Percentiles rank a stretch among this genome's conserved stretches.
phyloP scores from a whole-genome alignment of 2,329 filamentous ascomycete genomes.

The Pestalotiopsis fici region DNA sequence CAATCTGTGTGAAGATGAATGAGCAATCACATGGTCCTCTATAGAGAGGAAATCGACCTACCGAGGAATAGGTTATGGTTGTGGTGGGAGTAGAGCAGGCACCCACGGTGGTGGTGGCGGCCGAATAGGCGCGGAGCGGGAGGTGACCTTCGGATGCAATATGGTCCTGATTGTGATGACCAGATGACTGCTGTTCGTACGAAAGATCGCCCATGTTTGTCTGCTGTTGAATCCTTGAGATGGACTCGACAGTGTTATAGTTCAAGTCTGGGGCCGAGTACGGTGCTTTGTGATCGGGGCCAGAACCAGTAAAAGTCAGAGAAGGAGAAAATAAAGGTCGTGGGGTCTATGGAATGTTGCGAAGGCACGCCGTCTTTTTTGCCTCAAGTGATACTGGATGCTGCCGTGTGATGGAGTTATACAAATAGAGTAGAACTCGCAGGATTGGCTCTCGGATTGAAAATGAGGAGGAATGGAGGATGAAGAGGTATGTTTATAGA shows the following conservation, averaged over 20 bases:
- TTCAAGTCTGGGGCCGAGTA: conserved; percentile 15
- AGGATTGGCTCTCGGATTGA: conserved; percentile 9
- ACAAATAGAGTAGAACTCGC: conserved; percentile 4
- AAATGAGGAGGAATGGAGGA: conserved; percentile 18
- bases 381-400: conserved; percentile 6
- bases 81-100: conserved; percentile 26
- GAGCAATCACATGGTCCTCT: conserved; percentile 6
- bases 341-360: conserved; percentile 23
- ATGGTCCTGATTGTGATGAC: conserved; percentile 21
- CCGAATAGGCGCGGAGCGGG: conserved; percentile 18
- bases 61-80: conserved; percentile 24
- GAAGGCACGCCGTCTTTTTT: conserved; percentile 18
- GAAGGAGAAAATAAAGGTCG: conserved; percentile 8
- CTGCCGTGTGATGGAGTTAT: conserved; percentile 9
- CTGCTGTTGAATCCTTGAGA: conserved; percentile 10
- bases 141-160: conserved; percentile 20
- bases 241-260: conserved; percentile 11
- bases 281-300: conserved; percentile 14
- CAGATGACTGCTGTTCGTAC: conserved; percentile 21
- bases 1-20: conserved; percentile 27
- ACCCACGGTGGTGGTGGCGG: conserved; percentile 22
- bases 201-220: conserved; percentile 26
- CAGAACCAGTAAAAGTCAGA: conserved; percentile 5
- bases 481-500: conserved; percentile 24
- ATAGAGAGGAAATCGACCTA: conserved; percentile 18